phyloP scores from a whole-genome alignment of 352 stramenopile genomes.

The Pythium angustatum region DNA sequence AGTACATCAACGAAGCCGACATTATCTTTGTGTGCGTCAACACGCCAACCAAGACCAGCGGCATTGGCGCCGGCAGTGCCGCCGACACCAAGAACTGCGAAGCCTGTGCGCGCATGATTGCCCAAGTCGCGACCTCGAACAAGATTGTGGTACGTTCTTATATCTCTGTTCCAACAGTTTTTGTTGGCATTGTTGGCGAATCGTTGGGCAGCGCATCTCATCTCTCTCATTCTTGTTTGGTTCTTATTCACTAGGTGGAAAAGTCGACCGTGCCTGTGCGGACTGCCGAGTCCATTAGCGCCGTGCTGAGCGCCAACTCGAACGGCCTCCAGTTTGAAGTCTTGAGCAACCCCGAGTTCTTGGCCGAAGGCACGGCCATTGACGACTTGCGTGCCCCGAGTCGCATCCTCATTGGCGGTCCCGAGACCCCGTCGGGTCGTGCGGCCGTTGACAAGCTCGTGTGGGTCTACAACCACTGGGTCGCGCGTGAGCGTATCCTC shows the following conservation, averaged over 20 bases:
- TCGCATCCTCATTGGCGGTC: conserved; percentile 98
- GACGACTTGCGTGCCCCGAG: conserved; percentile 94
- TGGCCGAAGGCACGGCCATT: conserved; percentile 99
- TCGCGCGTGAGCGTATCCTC: conserved; percentile 94
- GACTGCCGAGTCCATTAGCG: conserved; percentile 96
- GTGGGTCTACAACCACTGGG: conserved; percentile 98
- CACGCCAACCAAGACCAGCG: conserved; percentile 97
- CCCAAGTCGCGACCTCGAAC: conserved; percentile 88
- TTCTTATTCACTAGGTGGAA: conserved; percentile 67
- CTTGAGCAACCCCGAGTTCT: conserved; percentile 99
- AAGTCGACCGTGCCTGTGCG: conserved; percentile 99
- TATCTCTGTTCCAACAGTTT: neutral
- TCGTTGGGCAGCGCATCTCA: neutral
- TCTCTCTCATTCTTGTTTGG: neutral
- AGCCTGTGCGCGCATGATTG: conserved; percentile 98
- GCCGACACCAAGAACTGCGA: conserved; percentile 99
- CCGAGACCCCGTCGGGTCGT: conserved; percentile 90
- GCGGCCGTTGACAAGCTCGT: conserved; percentile 91
- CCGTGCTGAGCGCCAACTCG: conserved; percentile 95
- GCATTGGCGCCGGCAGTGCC: conserved; percentile 96
- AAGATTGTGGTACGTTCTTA: conserved; percentile 93
- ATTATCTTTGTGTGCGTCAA: conserved; percentile 99
- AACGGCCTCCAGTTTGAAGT: conserved; percentile 96
- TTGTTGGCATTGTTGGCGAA: neutral
- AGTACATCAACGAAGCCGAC: conserved; percentile 95